Evolutionary conservation across 768 basidiomycete genomes (phyloP), one percentile per base, ranked within the genome.

Genomic region (Infundibulicybe gibba): DNA sequence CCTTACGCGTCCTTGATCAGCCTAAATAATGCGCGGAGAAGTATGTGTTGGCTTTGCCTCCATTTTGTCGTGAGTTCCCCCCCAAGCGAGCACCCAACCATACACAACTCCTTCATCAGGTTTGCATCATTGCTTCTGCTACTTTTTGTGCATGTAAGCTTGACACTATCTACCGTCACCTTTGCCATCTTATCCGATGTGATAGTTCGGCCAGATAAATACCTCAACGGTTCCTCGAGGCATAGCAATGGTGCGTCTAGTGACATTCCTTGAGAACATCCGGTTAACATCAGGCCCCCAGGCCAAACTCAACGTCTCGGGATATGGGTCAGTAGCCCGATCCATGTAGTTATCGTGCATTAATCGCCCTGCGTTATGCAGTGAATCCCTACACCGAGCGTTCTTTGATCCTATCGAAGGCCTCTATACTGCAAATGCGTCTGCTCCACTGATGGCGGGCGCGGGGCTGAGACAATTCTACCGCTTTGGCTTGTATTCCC

Each of bases 201-300:
- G 35, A 41, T 51, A 91, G 89, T 79, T 90, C 48, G 88, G 85
- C 49, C 90, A 91, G 77, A 88, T 85, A 59, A 90, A 82, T 61
- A 85, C 85, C 43, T 82, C 86, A 13, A 72, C 70, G 31, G 81
- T 90, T 30, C 86, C 88, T 48, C 79, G 80, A 48, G 76, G 73
- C 47, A 80, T 91, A 45, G 76, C 80, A 45, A 85, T 91, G 86
- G 89, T 88, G 62, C 67, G 62, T 54, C 43, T 43, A 8, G 3
- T 25, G 37, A 25, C 20, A 45, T 20, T 32, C 54, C 45, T 39
- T 31, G 32, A 16, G 25, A 19, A 34, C 10, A 8, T 37, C 32
- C 31, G 16, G 35, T 34, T 46, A 15, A 43, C 21, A 38, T 46
- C 14, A 43, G 21, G 49, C 43, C 38, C 19, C 43, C 52, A 90